These are phyloP conservation scores for Aspergillus bombycis DNA, from an alignment of 2,329 filamentous ascomycete genomes.

Conservation along the genomic window DNA sequence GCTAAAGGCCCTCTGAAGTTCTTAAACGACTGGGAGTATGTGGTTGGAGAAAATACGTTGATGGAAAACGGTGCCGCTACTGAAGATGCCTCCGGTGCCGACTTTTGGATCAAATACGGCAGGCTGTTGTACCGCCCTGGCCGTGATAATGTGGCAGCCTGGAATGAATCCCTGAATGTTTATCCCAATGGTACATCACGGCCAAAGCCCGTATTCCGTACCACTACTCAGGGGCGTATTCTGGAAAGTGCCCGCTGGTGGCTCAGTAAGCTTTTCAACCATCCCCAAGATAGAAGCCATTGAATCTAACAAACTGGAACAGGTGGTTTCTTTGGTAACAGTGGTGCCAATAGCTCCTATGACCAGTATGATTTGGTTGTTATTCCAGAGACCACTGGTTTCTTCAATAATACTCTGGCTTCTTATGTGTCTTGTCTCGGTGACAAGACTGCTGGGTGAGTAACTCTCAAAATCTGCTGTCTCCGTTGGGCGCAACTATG, in stretches of 20 bases:
- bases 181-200: conserved; percentile 52
- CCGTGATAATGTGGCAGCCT: conserved; percentile 49
- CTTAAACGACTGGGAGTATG: conserved; percentile 56
- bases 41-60: conserved; percentile 48
- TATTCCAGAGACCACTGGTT: conserved; percentile 53
- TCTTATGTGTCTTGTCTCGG: conserved; percentile 37
- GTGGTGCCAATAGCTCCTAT: conserved; percentile 27
- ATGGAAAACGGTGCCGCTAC: conserved; percentile 55
- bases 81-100: conserved; percentile 54
- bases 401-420: conserved; percentile 56
- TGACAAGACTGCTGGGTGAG: conserved; percentile 39
- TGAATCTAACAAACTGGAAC: not conserved
- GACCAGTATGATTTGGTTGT: conserved; percentile 46
- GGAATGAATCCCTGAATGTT: conserved; percentile 46
- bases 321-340: conserved; percentile 37
- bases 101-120: conserved; percentile 60
- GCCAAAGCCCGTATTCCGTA: conserved; percentile 55
- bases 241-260: conserved; percentile 51
- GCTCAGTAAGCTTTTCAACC: conserved; percentile 44
- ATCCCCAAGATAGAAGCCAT: not conserved
- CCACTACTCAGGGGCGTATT: conserved; percentile 59
- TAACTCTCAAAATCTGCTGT: not conserved
- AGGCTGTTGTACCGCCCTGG: conserved; percentile 56
- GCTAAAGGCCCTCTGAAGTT: conserved; percentile 55
- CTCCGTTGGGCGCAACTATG: not conserved